Evolutionary conservation across 2,329 filamentous ascomycete genomes (phyloP).

Genomic region (Ophiostoma sp.): DNA sequence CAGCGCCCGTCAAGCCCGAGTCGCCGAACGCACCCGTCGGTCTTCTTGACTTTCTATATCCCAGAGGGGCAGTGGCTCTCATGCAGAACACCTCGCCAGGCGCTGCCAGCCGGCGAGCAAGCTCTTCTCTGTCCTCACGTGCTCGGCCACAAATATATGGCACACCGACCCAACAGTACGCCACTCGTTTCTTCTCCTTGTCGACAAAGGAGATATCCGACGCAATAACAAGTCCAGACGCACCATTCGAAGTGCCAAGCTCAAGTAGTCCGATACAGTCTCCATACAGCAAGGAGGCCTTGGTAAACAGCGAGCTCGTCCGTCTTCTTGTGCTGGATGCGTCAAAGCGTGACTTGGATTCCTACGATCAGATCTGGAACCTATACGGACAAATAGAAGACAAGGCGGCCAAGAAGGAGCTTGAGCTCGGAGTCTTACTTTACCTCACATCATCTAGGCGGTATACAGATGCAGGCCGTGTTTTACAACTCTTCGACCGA

Average conservation of each 20-base stretch:
- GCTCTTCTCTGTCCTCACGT: not conserved
- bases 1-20: constrained; percentile 27
- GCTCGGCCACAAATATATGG: not conserved
- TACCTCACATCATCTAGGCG: constrained; percentile 42
- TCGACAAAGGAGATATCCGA: not conserved
- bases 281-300: not conserved
- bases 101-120: not conserved
- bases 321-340: not conserved
- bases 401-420: constrained; percentile 32
- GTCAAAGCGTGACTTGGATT: constrained; percentile 19
- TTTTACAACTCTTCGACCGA: constrained; percentile 41
- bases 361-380: constrained; percentile 12
- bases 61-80: constrained; percentile 37
- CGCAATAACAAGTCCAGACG: not conserved
- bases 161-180: not conserved
- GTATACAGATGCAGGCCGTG: constrained; percentile 42
- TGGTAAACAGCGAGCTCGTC: not conserved
- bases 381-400: constrained; percentile 26
- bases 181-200: not conserved
- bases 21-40: constrained; percentile 44
- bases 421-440: constrained; percentile 36
- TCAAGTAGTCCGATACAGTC: not conserved
- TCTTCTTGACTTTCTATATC: constrained; percentile 53
- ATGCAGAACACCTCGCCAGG: not conserved
- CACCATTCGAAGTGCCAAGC: not conserved